These are phyloP conservation scores for Diplodia seriata DNA, from an alignment of 2,329 filamentous ascomycete species.

Conservation along the genomic window DNA sequence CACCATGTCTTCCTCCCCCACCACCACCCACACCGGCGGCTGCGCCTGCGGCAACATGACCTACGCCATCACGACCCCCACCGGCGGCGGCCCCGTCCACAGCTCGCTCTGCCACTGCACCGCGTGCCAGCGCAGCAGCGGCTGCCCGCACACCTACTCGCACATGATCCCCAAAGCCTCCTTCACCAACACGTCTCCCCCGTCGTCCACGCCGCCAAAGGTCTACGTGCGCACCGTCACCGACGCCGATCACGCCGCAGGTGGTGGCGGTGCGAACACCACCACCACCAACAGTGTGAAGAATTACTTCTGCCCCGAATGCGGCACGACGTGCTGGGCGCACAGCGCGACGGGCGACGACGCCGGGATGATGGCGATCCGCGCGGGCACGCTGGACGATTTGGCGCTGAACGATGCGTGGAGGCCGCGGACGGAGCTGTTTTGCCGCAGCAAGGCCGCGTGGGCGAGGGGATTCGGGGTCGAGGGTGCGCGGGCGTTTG, in stretches of 20 bases:
- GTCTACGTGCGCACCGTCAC: not conserved
- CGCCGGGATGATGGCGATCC: not conserved
- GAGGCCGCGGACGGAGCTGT: not conserved
- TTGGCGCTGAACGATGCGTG: not conserved
- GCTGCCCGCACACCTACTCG: not conserved
- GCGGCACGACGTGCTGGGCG: not conserved
- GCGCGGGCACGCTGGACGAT: not conserved
- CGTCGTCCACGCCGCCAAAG: not conserved
- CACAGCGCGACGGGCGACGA: not conserved
- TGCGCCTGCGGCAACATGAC: conserved; percentile 60
- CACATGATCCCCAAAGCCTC: not conserved
- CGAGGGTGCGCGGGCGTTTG: not conserved
- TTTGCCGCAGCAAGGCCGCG: not conserved
- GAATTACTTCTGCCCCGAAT: not conserved
- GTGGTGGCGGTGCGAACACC: too few relatives aligned
- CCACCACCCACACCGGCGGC: conserved; percentile 45
- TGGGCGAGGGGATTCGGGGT: not conserved
- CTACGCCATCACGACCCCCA: conserved; percentile 48
- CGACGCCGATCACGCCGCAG: too few relatives aligned
- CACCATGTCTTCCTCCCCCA: too few relatives aligned
- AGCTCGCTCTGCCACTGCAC: not conserved
- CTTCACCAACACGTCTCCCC: not conserved
- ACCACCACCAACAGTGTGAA: too few relatives aligned
- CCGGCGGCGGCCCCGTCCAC: conserved; percentile 50
- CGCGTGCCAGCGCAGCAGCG: not conserved